Evolutionary conservation across 306 rosid genomes (phyloP), one percentile per base, ranked within the genome.

Genomic region (Ziziphus jujuba): DNA sequence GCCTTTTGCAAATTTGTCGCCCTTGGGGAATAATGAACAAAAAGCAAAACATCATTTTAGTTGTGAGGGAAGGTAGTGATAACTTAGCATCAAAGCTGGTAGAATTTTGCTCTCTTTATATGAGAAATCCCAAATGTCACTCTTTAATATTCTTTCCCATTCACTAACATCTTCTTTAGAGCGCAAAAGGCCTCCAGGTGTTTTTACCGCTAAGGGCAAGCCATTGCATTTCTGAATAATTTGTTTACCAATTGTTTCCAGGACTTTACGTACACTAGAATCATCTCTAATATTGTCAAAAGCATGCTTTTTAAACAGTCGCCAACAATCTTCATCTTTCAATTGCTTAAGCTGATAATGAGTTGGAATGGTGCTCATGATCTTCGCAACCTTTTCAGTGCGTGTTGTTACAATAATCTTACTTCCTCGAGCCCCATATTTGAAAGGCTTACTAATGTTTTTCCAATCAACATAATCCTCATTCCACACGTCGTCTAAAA

Each of bases 281-380:
- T 14, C 9, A 5, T 14, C 9, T 0, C 43, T 22, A n/a, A n/a
- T n/a, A 14, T 14, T 38, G 44, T 1, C 44, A 38, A 38, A 43
- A 52, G 88, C 88, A 36, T 19, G 55, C 55, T 47, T 63, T 21
- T 55, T 36, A 63, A 63, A 63, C 6, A 63, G 34, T 15, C 13
- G 34, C 55, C 54, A 63, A 6, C 19, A 63, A 19, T 44, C 53
- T 7, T 63, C 67, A 40, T 63, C 38, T 1, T 54, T 3, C 16
- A 63, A 45, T 21, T 4, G 9, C 5, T 45, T 15, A 20, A 45
- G 20, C n/a, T n/a, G n/a, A 47, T 5, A 25, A 7, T 63, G 55
- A 9, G 25, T 8, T 24, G 50, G 33, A 61, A 38, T 5, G 4
- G 45, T 21, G 5, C 55, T 5, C 67, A 47, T 23, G 54, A 63